Evolutionary conservation across 306 rosid species (phyloP).

Genomic region (Vachellia collinsii): DNA sequence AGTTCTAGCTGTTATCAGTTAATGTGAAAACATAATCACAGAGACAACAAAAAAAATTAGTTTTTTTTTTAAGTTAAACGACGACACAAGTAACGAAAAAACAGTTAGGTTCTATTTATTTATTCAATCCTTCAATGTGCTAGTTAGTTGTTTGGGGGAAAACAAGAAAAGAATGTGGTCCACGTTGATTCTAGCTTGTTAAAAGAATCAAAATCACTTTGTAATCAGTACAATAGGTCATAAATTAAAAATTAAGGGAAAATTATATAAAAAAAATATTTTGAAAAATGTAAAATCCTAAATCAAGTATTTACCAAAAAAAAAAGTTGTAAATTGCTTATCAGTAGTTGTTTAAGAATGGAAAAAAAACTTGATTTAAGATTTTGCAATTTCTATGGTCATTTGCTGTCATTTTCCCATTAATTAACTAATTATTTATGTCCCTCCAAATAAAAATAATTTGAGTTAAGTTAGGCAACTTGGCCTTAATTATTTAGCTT

Average conservation of each 20-base stretch:
- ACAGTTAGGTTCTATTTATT: background rate
- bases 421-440: background rate
- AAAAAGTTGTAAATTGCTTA: too few species aligned
- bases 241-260: background rate
- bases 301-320: too few species aligned
- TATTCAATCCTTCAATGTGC: background rate
- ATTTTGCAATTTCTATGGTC: too few species aligned
- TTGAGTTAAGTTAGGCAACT: conserved; percentile 26
- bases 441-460: background rate
- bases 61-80: background rate
- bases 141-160: background rate
- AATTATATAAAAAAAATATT: too few species aligned
- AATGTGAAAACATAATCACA: background rate
- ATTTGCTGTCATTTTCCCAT: too few species aligned
- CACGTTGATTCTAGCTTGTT: conserved; percentile 20
- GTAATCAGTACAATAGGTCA: background rate
- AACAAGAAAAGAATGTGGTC: background rate
- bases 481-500: conserved; percentile 13
- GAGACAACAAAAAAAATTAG: background rate
- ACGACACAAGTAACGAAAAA: conserved; percentile 16
- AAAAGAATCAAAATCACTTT: conserved; percentile 12
- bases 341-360: too few species aligned
- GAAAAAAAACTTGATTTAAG: too few species aligned
- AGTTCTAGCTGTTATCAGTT: background rate
- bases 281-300: too few species aligned